phyloP scores from a whole-genome alignment of 352 stramenopile genomes.

The Thalassiosira ordinaria region DNA sequence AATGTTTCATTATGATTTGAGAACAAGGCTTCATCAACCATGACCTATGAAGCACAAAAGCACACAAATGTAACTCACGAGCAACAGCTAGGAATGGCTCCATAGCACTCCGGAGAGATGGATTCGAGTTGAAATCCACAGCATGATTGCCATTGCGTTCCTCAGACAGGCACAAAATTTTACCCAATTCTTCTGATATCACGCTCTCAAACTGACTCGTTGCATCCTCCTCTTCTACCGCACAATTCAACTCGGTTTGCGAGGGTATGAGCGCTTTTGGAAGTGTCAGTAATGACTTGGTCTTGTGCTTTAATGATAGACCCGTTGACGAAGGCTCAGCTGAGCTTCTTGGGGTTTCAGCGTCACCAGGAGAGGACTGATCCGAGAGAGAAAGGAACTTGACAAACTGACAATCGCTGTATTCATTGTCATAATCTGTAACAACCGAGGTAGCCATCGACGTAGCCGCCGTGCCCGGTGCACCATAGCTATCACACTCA shows the following conservation, averaged over 20 bases:
- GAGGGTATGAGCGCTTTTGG: slow-evolving; percentile 46
- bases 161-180: slow-evolving; percentile 18
- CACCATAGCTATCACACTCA: slow-evolving; percentile 3
- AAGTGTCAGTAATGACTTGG: slow-evolving; percentile 50
- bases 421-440: slow-evolving; percentile 32
- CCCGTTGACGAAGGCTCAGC: background rate
- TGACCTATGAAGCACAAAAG: background rate
- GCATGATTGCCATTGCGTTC: slow-evolving; percentile 11
- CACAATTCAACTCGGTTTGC: slow-evolving; percentile 40
- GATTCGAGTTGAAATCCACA: slow-evolving; percentile 42
- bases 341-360: background rate
- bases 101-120: slow-evolving; percentile 47
- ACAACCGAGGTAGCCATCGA: slow-evolving; percentile 27
- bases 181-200: slow-evolving; percentile 32
- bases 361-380: background rate
- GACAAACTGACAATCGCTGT: slow-evolving; percentile 5
- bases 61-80: slow-evolving; percentile 31
- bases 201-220: slow-evolving; percentile 39
- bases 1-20: too few relatives aligned
- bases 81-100: slow-evolving; percentile 58
- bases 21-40: too few relatives aligned
- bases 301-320: slow-evolving; percentile 53
- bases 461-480: slow-evolving; percentile 27
- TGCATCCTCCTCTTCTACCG: slow-evolving; percentile 28
- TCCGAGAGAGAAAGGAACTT: slow-evolving; percentile 17